Conservation (phyloP, 2,329 filamentous ascomycete genomes). For the Pezizomycotina sp. region DNA sequence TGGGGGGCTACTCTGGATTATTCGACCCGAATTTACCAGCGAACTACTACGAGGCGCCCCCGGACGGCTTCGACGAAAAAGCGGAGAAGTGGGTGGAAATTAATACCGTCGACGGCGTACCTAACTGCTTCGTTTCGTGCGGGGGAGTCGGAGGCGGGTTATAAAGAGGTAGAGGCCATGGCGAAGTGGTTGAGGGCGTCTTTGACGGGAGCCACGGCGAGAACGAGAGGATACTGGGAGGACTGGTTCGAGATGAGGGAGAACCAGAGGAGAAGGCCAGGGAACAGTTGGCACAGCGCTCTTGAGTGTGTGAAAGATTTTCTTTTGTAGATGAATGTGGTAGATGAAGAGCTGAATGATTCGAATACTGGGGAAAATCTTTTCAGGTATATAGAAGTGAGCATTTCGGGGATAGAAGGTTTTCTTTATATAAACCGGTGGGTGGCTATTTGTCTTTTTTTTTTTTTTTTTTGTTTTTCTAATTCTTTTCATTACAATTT, state of each 20-base stretch:
- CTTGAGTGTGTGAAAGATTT: too few relatives aligned
- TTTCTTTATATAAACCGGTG: too few relatives aligned
- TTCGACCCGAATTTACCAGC: too few relatives aligned
- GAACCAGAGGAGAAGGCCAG: not conserved
- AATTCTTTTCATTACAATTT: too few relatives aligned
- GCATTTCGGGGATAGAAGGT: too few relatives aligned
- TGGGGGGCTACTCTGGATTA: not conserved
- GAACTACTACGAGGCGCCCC: not conserved
- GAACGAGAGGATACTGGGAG: slow-evolving; percentile 1
- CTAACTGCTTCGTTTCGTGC: slow-evolving; percentile 7
- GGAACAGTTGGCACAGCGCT: not conserved
- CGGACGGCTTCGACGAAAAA: not conserved
- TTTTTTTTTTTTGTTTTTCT: too few relatives aligned
- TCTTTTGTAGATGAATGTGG: too few relatives aligned
- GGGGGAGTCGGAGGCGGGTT: not conserved
- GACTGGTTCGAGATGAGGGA: slow-evolving; percentile 6
- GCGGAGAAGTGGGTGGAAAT: slow-evolving; percentile 7
- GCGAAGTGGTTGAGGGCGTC: slow-evolving; percentile 9
- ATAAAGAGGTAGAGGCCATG: slow-evolving; percentile 10
- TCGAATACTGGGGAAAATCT: too few relatives aligned
- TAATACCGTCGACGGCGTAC: slow-evolving; percentile 6
- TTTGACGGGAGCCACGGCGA: not conserved
- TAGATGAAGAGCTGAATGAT: too few relatives aligned
- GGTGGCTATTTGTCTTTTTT: too few relatives aligned
- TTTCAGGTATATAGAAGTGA: too few relatives aligned